Base-by-base conservation (phyloP, 192 early-diverging fungal species). In the Podila epicladia region DNA sequence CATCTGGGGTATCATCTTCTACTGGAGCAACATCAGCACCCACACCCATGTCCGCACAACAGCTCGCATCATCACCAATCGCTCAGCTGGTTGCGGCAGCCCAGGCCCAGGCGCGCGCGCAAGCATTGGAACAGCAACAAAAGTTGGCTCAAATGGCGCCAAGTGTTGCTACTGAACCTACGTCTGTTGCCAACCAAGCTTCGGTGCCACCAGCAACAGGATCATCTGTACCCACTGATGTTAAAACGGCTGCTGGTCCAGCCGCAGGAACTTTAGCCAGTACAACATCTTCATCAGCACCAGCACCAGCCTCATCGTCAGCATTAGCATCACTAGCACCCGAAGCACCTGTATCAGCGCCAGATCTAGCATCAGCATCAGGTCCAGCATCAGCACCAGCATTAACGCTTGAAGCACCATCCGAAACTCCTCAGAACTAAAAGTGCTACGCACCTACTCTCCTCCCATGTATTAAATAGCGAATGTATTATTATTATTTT, bases 81-180 rank as follows among this genome's bases (percentile, higher is more conserved):
- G 69, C 69, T 12, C 69, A 71, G 28, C 48, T 71, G 29, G 69
- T 71, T 13, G 69, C 69, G 28, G 69, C 69, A 3, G 69, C 69
- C 5, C 69, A 71, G 19, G 69, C 69, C 6, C 69, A 71, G 41
- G 67, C 67, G 3, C 35, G 69, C 29, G 66, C 41, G 19, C 66
- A 67, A 38, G 49, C 45, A 51, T 31, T 66, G 22, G 67, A n/a
- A 9, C 35, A 68, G 45, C 67, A 61, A 58, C 24, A 62, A 28
- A 28, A 61, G 59, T 17, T 33, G 26, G 20, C 26, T 32, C 28
- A 61, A 61, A 26, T 17, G 15, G 12, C 41, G 15, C 41, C 15
- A 45, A 45, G 13, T 11, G 41, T 45, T 15, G 35, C 35, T 37
- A 8, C 9, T 6, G 41, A 45, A 45, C 41, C 41, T 15, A 15